These are phyloP conservation scores for Cladosporium velox DNA, from an alignment of 2,329 filamentous ascomycete genomes.

Conservation along the genomic window DNA sequence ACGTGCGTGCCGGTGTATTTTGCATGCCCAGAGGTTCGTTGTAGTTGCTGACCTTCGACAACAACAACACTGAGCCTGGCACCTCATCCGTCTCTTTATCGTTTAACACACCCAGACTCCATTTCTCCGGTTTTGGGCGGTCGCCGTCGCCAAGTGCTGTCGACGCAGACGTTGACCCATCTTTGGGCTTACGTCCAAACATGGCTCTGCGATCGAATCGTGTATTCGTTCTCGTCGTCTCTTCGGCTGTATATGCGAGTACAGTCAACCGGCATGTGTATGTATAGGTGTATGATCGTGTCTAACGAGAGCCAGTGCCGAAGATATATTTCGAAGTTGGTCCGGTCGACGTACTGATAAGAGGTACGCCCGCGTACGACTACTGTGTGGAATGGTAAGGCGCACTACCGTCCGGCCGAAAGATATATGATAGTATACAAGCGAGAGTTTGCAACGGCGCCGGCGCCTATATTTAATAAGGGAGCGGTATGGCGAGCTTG, in stretches of 20 bases:
- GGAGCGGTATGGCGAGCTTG: conserved; percentile 3
- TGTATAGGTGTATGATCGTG: neutral
- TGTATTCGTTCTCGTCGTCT: neutral
- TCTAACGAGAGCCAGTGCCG: neutral
- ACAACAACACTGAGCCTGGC: conserved; percentile 66
- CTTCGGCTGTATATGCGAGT: neutral
- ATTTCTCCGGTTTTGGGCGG: conserved; percentile 40
- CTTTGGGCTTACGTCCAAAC: conserved; percentile 5
- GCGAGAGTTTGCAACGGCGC: conserved; percentile 12
- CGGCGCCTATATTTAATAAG: conserved; percentile 12
- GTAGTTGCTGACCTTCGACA: conserved; percentile 56
- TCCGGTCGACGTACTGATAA: neutral
- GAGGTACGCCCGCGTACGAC: conserved; percentile 16
- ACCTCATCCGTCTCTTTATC: conserved; percentile 82
- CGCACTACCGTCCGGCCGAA: neutral
- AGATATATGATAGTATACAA: neutral
- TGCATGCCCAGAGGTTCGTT: conserved; percentile 64
- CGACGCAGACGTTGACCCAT: neutral
- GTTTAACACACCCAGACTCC: conserved; percentile 77
- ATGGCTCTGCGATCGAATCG: neutral
- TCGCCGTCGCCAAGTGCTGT: neutral
- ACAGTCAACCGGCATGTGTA: neutral
- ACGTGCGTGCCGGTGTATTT: conserved; percentile 63
- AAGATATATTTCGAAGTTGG: neutral
- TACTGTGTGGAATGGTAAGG: neutral